A percentile compares a stretch with the other conserved stretches of the same genome.
These are phyloP conservation scores for Schizothecium vesticola DNA, from an alignment of 495 filamentous ascomycete genomes.

Conservation along the genomic window DNA sequence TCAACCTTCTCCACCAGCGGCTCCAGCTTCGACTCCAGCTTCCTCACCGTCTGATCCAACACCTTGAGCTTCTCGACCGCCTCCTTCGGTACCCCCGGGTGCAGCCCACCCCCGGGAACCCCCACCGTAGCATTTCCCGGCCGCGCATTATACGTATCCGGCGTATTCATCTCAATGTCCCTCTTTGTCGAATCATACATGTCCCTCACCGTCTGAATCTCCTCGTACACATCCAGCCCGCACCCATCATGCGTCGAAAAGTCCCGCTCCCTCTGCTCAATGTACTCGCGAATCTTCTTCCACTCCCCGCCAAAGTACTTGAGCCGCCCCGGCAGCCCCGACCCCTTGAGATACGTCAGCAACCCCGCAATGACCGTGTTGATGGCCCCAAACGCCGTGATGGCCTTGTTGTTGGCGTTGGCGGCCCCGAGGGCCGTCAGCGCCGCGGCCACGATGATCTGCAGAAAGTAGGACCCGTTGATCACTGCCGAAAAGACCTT, in stretches of 20 bases:
- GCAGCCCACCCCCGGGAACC: not conserved
- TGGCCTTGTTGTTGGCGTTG: constrained; percentile 13
- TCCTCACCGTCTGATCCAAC: not conserved
- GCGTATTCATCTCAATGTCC: constrained; percentile 8
- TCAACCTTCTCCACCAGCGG: not conserved
- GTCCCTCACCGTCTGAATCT: not conserved
- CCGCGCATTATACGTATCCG: constrained; percentile 5
- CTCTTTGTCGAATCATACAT: constrained; percentile 4
- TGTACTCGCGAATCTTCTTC: constrained; percentile 10
- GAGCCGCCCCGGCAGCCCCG: not conserved
- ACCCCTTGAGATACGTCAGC: constrained; percentile 7
- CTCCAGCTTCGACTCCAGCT: not conserved
- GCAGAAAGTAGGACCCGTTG: constrained; percentile 9
- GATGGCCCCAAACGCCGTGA: constrained; percentile 10
- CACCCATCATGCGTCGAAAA: constrained; percentile 4
- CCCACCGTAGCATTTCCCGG: not conserved
- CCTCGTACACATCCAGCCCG: constrained; percentile 6
- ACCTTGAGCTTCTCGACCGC: not conserved
- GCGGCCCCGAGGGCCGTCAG: constrained; percentile 6
- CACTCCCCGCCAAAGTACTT: constrained; percentile 11
- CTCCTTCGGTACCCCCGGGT: not conserved
- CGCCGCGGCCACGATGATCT: constrained; percentile 10
- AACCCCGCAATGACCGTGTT: constrained; percentile 10
- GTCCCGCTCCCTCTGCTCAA: constrained; percentile 10
- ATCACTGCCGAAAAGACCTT: constrained; percentile 9